Evolutionary conservation across 257 asterid genomes (phyloP).

Genomic region (Schizonepeta tenuifolia): DNA sequence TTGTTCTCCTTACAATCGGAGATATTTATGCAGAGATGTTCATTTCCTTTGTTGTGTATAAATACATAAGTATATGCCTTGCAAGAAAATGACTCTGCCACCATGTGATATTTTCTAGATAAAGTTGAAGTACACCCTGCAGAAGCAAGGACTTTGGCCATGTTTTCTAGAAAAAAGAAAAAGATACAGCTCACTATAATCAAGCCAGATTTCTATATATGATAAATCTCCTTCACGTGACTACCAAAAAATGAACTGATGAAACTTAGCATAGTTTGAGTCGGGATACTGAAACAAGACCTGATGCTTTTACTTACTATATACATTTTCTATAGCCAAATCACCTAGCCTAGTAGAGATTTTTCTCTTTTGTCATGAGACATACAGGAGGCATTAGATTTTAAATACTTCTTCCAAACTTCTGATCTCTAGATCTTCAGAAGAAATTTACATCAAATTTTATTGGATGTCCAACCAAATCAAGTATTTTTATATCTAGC

Average conservation of each 20-base stretch:
- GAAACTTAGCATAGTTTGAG: neutral
- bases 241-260: neutral
- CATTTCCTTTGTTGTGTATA: neutral
- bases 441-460: neutral
- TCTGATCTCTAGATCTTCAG: neutral
- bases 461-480: conserved; percentile 10
- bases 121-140: neutral
- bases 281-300: neutral
- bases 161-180: neutral
- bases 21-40: neutral
- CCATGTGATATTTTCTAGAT: neutral
- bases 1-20: neutral
- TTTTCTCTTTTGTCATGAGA: neutral
- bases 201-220: neutral
- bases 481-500: conserved; percentile 9
- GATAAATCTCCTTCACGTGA: neutral
- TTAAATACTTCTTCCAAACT: conserved; percentile 5
- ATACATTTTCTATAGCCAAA: neutral
- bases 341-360: too few relatives aligned
- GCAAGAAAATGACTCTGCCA: neutral
- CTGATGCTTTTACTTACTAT: neutral
- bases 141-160: neutral
- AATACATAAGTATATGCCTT: neutral
- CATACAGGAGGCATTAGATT: neutral
- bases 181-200: neutral